Evolutionary conservation across 2,329 filamentous ascomycete genomes (phyloP).

Genomic region (Chrysoporthe puriensis): DNA sequence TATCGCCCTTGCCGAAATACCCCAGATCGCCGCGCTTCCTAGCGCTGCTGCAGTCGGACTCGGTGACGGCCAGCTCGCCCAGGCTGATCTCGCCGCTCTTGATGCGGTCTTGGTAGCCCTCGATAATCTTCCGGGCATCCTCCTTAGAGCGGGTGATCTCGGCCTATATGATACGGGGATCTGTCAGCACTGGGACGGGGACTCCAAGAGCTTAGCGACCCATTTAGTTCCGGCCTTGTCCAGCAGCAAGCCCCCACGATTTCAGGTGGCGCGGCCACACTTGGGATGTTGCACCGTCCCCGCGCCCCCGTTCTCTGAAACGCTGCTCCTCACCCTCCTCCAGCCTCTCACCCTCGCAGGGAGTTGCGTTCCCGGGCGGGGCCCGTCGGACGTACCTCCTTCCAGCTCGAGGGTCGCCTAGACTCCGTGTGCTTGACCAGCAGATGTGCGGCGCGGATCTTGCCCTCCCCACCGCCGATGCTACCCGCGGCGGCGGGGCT

Average conservation of each 20-base stretch:
- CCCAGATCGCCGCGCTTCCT: conserved; percentile 93
- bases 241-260: background rate
- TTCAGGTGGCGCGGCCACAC: background rate
- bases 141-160: conserved; percentile 88
- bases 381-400: conserved; percentile 58
- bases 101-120: conserved; percentile 76
- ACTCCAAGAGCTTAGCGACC: background rate
- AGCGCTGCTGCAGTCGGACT: conserved; percentile 95
- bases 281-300: background rate
- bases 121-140: conserved; percentile 79
- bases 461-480: conserved; percentile 53
- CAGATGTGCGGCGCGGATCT: conserved; percentile 91
- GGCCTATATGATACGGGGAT: conserved; percentile 47
- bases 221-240: background rate
- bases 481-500: conserved; percentile 56
- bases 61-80: conserved; percentile 81
- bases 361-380: no score
- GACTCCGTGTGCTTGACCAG: conserved; percentile 92
- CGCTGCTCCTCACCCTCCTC: background rate
- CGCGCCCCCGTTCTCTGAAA: background rate
- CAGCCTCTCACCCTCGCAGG: background rate
- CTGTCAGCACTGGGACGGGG: conserved; percentile 3
- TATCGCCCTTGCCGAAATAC: conserved; percentile 91
- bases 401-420: conserved; percentile 89
- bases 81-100: conserved; percentile 68